A percentile compares a stretch with the other conserved stretches of the same genome.
phyloP scores from a whole-genome alignment of 2,329 filamentous ascomycete genomes.

The Hypoxylon sp. region DNA sequence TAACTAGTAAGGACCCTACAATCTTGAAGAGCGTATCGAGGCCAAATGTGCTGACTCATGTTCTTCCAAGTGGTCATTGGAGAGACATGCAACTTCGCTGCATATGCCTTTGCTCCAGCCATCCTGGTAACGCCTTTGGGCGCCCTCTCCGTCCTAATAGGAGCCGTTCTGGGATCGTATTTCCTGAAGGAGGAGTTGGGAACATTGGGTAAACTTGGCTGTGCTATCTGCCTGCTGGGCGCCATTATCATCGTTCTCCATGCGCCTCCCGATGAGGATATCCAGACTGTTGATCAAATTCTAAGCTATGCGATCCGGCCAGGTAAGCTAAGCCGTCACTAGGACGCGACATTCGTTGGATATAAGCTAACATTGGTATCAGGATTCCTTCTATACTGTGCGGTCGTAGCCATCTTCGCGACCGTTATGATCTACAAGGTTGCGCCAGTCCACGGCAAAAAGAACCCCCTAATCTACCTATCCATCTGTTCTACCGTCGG shows the following conservation, averaged over 20 bases:
- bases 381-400: slow-evolving; percentile 93
- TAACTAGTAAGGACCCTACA: slow-evolving; percentile 76
- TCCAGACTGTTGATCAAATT: slow-evolving; percentile 92
- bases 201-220: slow-evolving; percentile 92
- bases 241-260: slow-evolving; percentile 98
- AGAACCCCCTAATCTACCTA: slow-evolving; percentile 95
- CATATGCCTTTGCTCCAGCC: slow-evolving; percentile 98
- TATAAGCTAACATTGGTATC: slow-evolving; percentile 43
- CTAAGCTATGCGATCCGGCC: slow-evolving; percentile 90
- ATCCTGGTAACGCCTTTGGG: slow-evolving; percentile 97
- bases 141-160: slow-evolving; percentile 93
- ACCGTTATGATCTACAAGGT: slow-evolving; percentile 97
- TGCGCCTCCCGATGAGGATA: slow-evolving; percentile 92
- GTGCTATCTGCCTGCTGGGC: slow-evolving; percentile 94
- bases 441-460: slow-evolving; percentile 90
- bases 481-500: slow-evolving; percentile 98
- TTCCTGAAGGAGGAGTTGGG: slow-evolving; percentile 92
- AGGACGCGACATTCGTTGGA: neutral
- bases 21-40: neutral
- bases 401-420: slow-evolving; percentile 85
- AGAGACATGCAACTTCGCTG: slow-evolving; percentile 97
- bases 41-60: slow-evolving; percentile 37
- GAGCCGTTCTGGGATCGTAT: slow-evolving; percentile 93
- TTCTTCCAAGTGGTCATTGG: slow-evolving; percentile 81
- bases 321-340: slow-evolving; percentile 69